phyloP scores from a whole-genome alignment of 352 stramenopile genomes.

The Globisporangium echinulatum region DNA sequence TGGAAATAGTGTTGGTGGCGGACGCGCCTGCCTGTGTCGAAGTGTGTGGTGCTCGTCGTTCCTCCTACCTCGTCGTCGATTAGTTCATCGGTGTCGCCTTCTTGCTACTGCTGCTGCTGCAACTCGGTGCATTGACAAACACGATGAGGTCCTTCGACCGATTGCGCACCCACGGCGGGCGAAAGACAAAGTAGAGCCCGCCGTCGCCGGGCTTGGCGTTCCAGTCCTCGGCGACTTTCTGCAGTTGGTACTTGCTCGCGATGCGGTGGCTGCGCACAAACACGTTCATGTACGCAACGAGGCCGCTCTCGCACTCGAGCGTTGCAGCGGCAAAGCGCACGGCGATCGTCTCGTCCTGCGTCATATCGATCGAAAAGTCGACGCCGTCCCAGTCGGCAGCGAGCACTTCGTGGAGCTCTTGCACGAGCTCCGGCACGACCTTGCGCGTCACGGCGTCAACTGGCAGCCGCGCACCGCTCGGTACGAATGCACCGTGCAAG shows the following conservation, averaged over 20 bases:
- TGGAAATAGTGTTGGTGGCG: too few relatives aligned
- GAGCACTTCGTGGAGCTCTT: constrained; percentile 63
- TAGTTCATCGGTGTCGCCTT: neutral
- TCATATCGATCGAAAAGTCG: constrained; percentile 41
- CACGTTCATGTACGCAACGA: constrained; percentile 83
- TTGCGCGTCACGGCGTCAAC: constrained; percentile 62
- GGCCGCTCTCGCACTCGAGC: constrained; percentile 45
- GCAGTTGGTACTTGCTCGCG: constrained; percentile 61
- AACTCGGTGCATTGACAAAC: constrained; percentile 15
- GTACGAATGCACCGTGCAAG: constrained; percentile 56
- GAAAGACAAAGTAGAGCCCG: constrained; percentile 53
- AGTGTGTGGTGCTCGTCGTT: too few relatives aligned
- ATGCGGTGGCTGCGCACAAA: constrained; percentile 62
- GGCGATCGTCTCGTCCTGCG: constrained; percentile 57
- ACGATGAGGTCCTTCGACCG: constrained; percentile 54
- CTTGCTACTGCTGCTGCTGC: neutral
- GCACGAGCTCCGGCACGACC: constrained; percentile 61
- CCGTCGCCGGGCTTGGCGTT: constrained; percentile 56
- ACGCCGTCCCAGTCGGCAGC: constrained; percentile 53
- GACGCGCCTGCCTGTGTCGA: neutral
- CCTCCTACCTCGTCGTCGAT: neutral
- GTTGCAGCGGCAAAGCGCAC: constrained; percentile 46
- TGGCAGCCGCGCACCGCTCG: constrained; percentile 39
- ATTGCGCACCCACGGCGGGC: constrained; percentile 53
- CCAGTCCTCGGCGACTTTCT: constrained; percentile 80